A percentile compares a stretch with the other conserved stretches of the same genome.
Conservation (phyloP, 2,329 filamentous ascomycete genomes). For the Piedraia hortae region DNA sequence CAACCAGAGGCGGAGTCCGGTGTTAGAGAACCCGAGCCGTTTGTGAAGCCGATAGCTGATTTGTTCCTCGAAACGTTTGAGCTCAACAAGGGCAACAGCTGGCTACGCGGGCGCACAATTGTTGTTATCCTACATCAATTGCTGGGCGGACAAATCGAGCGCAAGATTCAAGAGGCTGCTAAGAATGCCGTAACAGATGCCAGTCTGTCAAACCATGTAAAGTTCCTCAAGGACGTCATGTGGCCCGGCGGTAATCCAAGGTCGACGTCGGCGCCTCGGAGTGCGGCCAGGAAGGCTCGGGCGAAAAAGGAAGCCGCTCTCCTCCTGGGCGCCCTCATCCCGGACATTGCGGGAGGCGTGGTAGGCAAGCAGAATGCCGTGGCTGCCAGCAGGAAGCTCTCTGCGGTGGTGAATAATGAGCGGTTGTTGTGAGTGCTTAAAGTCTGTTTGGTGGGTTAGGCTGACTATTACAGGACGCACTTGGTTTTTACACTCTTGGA, state of each 20-base stretch:
- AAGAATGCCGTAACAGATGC: constrained; percentile 50
- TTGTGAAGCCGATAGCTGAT: constrained; percentile 95
- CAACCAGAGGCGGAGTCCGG: constrained; percentile 68
- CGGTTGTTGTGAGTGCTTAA: constrained; percentile 50
- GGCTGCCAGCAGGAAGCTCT: constrained; percentile 62
- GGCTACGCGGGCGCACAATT: constrained; percentile 82
- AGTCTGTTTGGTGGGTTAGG: no score
- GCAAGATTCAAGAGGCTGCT: constrained; percentile 71
- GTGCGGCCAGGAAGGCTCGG: constrained; percentile 43
- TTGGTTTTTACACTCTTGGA: constrained; percentile 23
- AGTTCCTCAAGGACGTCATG: constrained; percentile 43
- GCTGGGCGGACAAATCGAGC: constrained; percentile 82
- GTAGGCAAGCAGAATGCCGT: constrained; percentile 82
- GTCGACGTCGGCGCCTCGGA: constrained; percentile 27
- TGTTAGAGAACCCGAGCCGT: constrained; percentile 66
- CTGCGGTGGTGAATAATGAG: constrained; percentile 75
- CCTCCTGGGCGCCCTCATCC: constrained; percentile 68
- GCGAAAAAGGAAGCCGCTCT: constrained; percentile 68
- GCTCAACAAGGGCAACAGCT: constrained; percentile 82
- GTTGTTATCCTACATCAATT: constrained; percentile 91
- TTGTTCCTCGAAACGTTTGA: constrained; percentile 92
- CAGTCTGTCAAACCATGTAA: constrained; percentile 47
- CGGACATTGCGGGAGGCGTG: constrained; percentile 75
- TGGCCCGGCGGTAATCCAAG: constrained; percentile 46
- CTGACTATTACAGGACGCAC: constrained; percentile 20